A percentile compares a stretch with the other conserved stretches of the same genome.
Evolutionary conservation across 768 basidiomycete species (phyloP).

Genomic region (Cystobasidium tubakii): DNA sequence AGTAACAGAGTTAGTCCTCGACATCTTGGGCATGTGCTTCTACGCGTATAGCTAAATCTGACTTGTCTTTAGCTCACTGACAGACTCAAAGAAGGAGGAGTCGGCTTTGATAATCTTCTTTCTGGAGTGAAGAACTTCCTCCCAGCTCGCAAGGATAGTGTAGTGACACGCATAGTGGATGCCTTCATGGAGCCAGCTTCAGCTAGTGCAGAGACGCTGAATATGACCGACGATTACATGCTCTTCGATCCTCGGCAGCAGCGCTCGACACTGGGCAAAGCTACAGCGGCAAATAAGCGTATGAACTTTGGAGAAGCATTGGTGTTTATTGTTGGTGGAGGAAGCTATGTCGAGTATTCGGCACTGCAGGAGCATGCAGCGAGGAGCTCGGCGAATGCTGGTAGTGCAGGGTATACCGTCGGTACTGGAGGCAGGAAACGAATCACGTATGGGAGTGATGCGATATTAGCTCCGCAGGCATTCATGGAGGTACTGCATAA

Average conservation of each 20-base stretch:
- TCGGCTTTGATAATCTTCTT: conserved; percentile 78
- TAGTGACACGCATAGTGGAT: conserved; percentile 85
- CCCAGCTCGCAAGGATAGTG: conserved; percentile 85
- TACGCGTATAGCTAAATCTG: background rate
- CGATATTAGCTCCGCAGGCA: conserved; percentile 80
- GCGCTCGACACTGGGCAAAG: conserved; percentile 56
- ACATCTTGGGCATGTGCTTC: too few relatives aligned
- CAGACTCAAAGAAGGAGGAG: conserved; percentile 84
- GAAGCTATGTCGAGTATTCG: conserved; percentile 93
- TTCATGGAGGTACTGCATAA: conserved; percentile 69
- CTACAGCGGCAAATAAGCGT: conserved; percentile 56
- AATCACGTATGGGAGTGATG: conserved; percentile 91
- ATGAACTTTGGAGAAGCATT: conserved; percentile 72
- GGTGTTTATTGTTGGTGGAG: conserved; percentile 93
- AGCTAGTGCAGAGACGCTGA: conserved; percentile 86
- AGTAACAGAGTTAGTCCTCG: conserved; percentile 75
- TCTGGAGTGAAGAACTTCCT: conserved; percentile 97
- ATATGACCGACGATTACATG: conserved; percentile 92
- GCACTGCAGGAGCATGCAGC: conserved; percentile 90
- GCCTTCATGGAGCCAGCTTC: conserved; percentile 95
- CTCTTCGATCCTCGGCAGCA: conserved; percentile 86
- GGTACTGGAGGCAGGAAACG: conserved; percentile 57
- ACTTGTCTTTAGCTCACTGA: conserved; percentile 68
- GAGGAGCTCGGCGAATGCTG: conserved; percentile 52
- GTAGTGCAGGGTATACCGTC: conserved; percentile 16